A percentile compares a stretch with the other conserved stretches of the same genome.
phyloP scores from a whole-genome alignment of 2,329 filamentous ascomycete species.

The Kalaharituber pfeilii region DNA sequence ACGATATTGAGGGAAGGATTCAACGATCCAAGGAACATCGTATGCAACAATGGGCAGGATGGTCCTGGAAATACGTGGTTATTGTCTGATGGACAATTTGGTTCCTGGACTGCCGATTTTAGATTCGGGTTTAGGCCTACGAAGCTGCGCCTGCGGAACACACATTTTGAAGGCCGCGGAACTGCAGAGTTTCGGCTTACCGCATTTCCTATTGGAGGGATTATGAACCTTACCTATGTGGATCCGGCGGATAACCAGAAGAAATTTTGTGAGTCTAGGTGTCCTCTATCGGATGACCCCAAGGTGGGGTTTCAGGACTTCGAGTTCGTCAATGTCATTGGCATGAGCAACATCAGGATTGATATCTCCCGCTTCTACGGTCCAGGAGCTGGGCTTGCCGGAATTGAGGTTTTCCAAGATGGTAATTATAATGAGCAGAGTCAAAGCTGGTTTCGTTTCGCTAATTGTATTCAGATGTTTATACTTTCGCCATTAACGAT shows the following conservation, averaged over 20 bases:
- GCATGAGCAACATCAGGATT: slow-evolving; percentile 73
- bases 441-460: slow-evolving; percentile 10
- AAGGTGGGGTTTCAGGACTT: slow-evolving; percentile 58
- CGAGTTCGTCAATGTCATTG: slow-evolving; percentile 68
- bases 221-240: slow-evolving; percentile 88
- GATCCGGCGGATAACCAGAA: slow-evolving; percentile 54
- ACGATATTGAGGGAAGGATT: slow-evolving; percentile 47
- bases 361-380: slow-evolving; percentile 83
- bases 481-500: slow-evolving; percentile 62
- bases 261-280: slow-evolving; percentile 59
- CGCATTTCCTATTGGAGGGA: slow-evolving; percentile 69
- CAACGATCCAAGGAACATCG: slow-evolving; percentile 58
- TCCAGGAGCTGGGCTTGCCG: slow-evolving; percentile 62
- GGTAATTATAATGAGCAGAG: slow-evolving; percentile 26
- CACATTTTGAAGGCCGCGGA: slow-evolving; percentile 62
- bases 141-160: slow-evolving; percentile 76
- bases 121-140: slow-evolving; percentile 73
- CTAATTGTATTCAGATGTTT: slow-evolving; percentile 40
- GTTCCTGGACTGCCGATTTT: slow-evolving; percentile 71
- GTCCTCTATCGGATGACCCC: slow-evolving; percentile 57
- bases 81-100: slow-evolving; percentile 48
- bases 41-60: slow-evolving; percentile 54
- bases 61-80: slow-evolving; percentile 69
- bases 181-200: slow-evolving; percentile 79
- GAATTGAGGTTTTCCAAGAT: slow-evolving; percentile 73